Evolutionary conservation across 495 filamentous ascomycete genomes (phyloP).

Genomic region (Daldinia childiae): DNA sequence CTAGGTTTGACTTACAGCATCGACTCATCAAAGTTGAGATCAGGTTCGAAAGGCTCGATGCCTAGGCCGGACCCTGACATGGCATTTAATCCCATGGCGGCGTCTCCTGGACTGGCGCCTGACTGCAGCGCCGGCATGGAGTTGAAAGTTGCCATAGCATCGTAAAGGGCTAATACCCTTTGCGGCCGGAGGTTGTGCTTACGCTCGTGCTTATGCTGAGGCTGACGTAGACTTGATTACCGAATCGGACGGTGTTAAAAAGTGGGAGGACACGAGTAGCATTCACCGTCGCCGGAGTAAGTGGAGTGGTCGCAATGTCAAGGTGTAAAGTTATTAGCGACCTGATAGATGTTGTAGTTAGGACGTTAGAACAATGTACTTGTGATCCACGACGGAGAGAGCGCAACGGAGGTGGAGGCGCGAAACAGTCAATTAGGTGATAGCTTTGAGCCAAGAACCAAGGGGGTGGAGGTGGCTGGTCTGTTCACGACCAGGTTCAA

Average conservation of each 20-base stretch:
- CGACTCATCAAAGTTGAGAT: conserved; percentile 59
- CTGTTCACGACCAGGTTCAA: conserved; percentile 6
- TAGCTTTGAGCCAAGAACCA: conserved; percentile 1
- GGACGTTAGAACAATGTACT: neutral
- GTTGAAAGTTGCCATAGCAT: conserved; percentile 62
- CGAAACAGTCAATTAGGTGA: conserved; percentile 28
- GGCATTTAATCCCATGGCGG: conserved; percentile 50
- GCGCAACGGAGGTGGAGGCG: conserved; percentile 23
- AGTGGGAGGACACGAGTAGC: neutral
- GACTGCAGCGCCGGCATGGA: conserved; percentile 55
- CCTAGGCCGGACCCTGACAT: conserved; percentile 42
- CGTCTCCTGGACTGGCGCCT: conserved; percentile 50
- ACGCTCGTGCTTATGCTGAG: conserved; percentile 4
- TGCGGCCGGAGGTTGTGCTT: conserved; percentile 8
- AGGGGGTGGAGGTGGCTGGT: conserved; percentile 29
- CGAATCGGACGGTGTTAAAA: neutral
- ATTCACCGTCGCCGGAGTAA: conserved; percentile 15
- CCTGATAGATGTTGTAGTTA: conserved; percentile 12
- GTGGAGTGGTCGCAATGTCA: conserved; percentile 27
- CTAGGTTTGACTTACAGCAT: conserved; percentile 52
- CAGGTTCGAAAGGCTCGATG: conserved; percentile 53
- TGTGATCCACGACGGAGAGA: conserved; percentile 11
- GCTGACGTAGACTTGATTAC: conserved; percentile 1
- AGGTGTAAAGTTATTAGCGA: neutral
- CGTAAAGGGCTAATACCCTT: conserved; percentile 45